Base-by-base conservation (phyloP, 495 filamentous ascomycete species). In the Penicillium flavigenum region DNA sequence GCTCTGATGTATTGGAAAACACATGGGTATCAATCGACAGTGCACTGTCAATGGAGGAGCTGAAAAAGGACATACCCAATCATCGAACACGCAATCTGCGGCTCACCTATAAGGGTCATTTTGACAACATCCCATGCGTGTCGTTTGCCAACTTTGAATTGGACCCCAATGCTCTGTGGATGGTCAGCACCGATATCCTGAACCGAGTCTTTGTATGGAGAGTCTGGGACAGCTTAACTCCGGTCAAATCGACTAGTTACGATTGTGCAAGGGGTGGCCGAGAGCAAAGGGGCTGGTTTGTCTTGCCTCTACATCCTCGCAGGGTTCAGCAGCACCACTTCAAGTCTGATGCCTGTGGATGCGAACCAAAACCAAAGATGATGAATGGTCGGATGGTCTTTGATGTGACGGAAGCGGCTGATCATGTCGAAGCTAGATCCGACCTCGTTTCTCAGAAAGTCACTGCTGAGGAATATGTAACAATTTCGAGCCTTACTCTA, bases 71-170 rank as follows among this genome's bases (percentile, higher is more conserved):
- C 7, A 72, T 70, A 64, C 71, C 69, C 11, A 63, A 64, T 14
- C 65, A 73, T 56, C 72, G 70, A 32, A 74, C 64, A 5, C 68
- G 67, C 17, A 78, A 80, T 51, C 63, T 74, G 24, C 73, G 65
- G 42, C 57, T 77, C 39, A 72, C 61, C 36, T 79, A 83, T 42
- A 66, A 54, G 6, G 77, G 76, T 22, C 81, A 83, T 62, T 61
- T 66, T 19, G 60, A 72, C 19, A 96, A 98, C 62, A 90, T 96
- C 5, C 93, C 94, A 2, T 85, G 78, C 34, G 75, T 98, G 16
- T 76, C 83, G 11, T 97, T 98, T 58, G 75, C 81, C 52, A 86
- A 86, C 66, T 80, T 82, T 38, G 82, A 82, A 48, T 64, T 79
- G 31, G 85, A 90, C 61, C 72, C 79, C 9, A 71, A 81, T 12